Percentiles rank a stretch among this genome's conserved stretches.
These are phyloP conservation scores for Penicillium samsonianum DNA, from an alignment of 495 filamentous ascomycete species.

Conservation along the genomic window DNA sequence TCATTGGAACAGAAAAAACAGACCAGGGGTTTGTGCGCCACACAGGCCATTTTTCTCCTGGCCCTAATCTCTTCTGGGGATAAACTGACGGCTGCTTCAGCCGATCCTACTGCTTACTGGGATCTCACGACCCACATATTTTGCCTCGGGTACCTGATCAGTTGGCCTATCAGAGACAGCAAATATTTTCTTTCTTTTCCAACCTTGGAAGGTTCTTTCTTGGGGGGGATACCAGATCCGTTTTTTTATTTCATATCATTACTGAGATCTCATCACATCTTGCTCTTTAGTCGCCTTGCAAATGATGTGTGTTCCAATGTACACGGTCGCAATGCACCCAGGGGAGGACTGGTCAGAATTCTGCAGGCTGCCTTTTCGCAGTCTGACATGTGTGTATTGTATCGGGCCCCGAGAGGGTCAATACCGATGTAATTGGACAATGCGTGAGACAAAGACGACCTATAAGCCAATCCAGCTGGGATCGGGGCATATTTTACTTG, in stretches of 20 bases:
- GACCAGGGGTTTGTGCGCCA: slow-evolving; percentile 6
- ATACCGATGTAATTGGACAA: slow-evolving; percentile 5
- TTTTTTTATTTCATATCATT: not conserved
- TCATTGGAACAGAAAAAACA: not conserved
- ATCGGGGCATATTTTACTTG: not conserved
- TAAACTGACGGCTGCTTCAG: slow-evolving; percentile 2
- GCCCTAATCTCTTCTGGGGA: not conserved
- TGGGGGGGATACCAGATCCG: slow-evolving; percentile 6
- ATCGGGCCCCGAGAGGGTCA: not conserved
- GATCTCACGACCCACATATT: not conserved
- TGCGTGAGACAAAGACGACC: not conserved
- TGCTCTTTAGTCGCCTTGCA: not conserved
- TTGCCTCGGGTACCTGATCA: slow-evolving; percentile 6
- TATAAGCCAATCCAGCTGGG: slow-evolving; percentile 1
- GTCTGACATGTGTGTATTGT: slow-evolving; percentile 5
- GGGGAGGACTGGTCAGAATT: slow-evolving; percentile 5
- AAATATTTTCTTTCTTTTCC: not conserved
- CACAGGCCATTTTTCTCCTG: not conserved
- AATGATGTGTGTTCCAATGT: not conserved
- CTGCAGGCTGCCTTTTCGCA: slow-evolving; percentile 5
- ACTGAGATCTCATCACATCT: not conserved
- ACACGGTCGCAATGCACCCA: not conserved
- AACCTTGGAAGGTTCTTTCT: not conserved
- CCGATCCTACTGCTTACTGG: slow-evolving; percentile 2
- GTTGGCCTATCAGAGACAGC: not conserved